Percentiles rank a stretch among this genome's conserved stretches.
Conservation (phyloP, 108 stramenopile genomes). For the Cyclotella sp. region DNA sequence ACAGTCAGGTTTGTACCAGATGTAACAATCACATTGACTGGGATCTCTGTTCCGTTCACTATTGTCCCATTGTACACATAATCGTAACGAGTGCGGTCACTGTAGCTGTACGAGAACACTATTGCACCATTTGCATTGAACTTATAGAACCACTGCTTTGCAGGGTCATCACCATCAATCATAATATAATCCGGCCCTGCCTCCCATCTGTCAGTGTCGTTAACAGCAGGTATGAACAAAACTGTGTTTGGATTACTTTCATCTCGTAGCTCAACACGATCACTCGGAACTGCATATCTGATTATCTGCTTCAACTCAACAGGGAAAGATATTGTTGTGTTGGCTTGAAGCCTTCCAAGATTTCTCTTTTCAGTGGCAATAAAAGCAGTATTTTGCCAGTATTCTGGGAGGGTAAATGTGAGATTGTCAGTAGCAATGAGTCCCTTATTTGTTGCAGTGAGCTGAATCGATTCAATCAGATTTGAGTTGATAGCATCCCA, state of each 20-base stretch:
- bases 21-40: conserved; percentile 30
- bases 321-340: conserved; percentile 32
- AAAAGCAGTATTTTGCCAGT: conserved; percentile 32
- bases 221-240: conserved; percentile 21
- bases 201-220: conserved; percentile 32
- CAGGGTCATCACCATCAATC: conserved; percentile 12
- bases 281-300: conserved; percentile 25
- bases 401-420: conserved; percentile 12
- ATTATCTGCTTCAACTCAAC: conserved; percentile 28
- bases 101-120: conserved; percentile 28
- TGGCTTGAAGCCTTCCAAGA: conserved; percentile 34
- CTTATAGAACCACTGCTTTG: conserved; percentile 40
- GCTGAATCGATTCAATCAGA: conserved; percentile 21
- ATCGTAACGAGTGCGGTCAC: conserved; percentile 27
- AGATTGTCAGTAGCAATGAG: conserved; percentile 37
- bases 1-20: conserved; percentile 21
- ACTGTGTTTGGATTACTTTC: conserved; percentile 29
- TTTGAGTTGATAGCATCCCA: conserved; percentile 17
- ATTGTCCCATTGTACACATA: conserved; percentile 26
- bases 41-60: conserved; percentile 26
- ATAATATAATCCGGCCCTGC: conserved; percentile 34
- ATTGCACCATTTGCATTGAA: conserved; percentile 15
- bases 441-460: conserved; percentile 36
- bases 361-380: conserved; percentile 17
- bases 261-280: conserved; percentile 36